phyloP scores from a whole-genome alignment of 768 basidiomycete genomes.

The Daedalea quercina region DNA sequence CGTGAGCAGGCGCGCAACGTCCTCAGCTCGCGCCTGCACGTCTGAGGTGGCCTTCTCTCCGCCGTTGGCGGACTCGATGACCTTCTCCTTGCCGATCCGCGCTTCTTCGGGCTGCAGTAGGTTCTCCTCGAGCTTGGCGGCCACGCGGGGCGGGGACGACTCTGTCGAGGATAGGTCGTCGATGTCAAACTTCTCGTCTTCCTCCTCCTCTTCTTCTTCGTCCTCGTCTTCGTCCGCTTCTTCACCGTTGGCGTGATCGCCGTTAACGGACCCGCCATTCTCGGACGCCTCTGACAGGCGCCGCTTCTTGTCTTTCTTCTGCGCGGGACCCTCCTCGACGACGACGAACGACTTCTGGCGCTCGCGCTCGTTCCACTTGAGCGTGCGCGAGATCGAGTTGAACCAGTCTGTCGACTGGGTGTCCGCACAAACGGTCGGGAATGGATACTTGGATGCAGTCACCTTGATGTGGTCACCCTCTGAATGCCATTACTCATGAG shows the following conservation, averaged over 20 bases:
- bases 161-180: conserved; percentile 74
- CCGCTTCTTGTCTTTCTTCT: conserved; percentile 11
- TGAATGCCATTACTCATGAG: conserved; percentile 24
- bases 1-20: conserved; percentile 26
- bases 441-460: conserved; percentile 93
- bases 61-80: conserved; percentile 4
- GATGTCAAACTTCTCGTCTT: conserved; percentile 85
- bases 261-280: neutral
- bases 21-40: conserved; percentile 13
- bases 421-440: conserved; percentile 97
- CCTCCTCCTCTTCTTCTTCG: conserved; percentile 40
- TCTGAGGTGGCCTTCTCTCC: no score
- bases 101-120: conserved; percentile 7
- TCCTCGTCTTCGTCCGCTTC: conserved; percentile 40
- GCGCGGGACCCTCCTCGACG: conserved; percentile 74
- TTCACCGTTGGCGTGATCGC: conserved; percentile 31
- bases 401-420: conserved; percentile 99
- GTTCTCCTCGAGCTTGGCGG: conserved; percentile 1
- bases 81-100: conserved; percentile 17
- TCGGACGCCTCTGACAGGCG: conserved; percentile 3
- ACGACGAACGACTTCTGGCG: conserved; percentile 98
- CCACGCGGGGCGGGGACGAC: conserved; percentile 20
- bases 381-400: conserved; percentile 89
- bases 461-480: conserved; percentile 99
- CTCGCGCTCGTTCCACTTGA: conserved; percentile 99